Conservation (phyloP, 805 yeast genomes). For the Teunomyces gatunensis region DNA sequence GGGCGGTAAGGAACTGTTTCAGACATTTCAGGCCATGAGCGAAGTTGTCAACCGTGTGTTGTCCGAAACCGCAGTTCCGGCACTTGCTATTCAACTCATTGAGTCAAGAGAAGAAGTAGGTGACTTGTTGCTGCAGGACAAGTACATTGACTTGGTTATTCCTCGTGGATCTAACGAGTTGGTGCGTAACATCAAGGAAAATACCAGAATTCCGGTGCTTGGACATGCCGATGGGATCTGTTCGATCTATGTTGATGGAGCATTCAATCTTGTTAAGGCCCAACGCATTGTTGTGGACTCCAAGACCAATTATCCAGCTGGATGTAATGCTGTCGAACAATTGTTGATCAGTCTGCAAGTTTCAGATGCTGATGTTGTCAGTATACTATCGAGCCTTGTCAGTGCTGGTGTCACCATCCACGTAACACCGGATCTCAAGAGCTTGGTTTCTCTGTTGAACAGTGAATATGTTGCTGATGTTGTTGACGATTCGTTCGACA, state of each 20-base stretch:
- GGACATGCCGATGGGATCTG: constrained; percentile 99
- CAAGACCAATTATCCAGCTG: constrained; percentile 96
- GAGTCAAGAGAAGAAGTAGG: constrained; percentile 88
- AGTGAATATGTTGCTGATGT: constrained; percentile 45
- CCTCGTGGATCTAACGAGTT: constrained; percentile 97
- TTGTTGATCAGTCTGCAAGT: constrained; percentile 56
- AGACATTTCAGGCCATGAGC: constrained; percentile 84
- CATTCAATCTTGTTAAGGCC: constrained; percentile 78
- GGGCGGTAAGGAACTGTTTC: constrained; percentile 92
- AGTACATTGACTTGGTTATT: constrained; percentile 88
- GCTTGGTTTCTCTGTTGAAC: constrained; percentile 16
- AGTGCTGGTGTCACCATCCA: constrained; percentile 74
- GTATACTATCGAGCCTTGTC: constrained; percentile 42
- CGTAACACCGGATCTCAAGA: constrained; percentile 53
- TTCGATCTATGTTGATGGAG: constrained; percentile 76
- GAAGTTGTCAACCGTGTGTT: constrained; percentile 63
- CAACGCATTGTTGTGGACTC: constrained; percentile 74
- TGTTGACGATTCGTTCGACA: constrained; percentile 67
- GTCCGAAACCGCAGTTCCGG: constrained; percentile 68
- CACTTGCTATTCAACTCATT: constrained; percentile 79
- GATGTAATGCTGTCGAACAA: constrained; percentile 97
- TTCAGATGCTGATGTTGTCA: constrained; percentile 24
- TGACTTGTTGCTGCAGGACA: constrained; percentile 79
- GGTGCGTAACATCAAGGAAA: constrained; percentile 79
- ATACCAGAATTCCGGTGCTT: constrained; percentile 92